Percentiles rank a stretch among this genome's conserved stretches.
phyloP scores from a whole-genome alignment of 495 filamentous ascomycete genomes.

The Penicillium argentinense region DNA sequence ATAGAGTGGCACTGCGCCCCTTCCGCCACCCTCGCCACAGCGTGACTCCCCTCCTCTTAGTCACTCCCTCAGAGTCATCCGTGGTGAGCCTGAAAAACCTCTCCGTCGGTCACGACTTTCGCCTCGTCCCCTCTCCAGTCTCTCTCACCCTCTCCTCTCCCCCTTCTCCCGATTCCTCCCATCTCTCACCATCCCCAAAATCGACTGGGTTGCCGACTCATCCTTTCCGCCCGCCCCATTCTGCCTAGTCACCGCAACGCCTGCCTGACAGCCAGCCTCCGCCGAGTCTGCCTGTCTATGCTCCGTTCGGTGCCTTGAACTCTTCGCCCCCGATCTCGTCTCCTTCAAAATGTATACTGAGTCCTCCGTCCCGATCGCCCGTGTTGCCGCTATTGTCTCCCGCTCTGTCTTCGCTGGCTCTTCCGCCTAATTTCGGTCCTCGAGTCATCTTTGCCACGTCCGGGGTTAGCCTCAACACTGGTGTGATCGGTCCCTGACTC shows the following conservation, averaged over 20 bases:
- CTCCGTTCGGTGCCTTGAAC: constrained; percentile 23
- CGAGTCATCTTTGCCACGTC: constrained; percentile 21
- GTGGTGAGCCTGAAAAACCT: constrained; percentile 1
- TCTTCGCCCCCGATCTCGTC: background rate
- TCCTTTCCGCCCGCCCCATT: too few relatives aligned
- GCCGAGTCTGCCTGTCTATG: constrained; percentile 24
- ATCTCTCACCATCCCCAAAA: too few relatives aligned
- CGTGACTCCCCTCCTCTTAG: too few relatives aligned
- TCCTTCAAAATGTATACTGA: constrained; percentile 35
- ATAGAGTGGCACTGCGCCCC: too few relatives aligned
- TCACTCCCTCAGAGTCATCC: constrained; percentile 19
- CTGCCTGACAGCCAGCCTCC: constrained; percentile 21
- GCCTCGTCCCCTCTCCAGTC: constrained; percentile 4
- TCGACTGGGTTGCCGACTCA: too few relatives aligned
- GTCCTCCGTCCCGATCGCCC: constrained; percentile 27
- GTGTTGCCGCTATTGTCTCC: constrained; percentile 25
- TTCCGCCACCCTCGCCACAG: constrained; percentile 35
- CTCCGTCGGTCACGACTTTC: too few relatives aligned
- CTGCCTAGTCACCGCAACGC: constrained; percentile 18
- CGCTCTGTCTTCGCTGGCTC: constrained; percentile 19
- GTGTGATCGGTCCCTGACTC: constrained; percentile 26
- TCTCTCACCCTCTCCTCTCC: constrained; percentile 1
- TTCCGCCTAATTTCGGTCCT: constrained; percentile 12
- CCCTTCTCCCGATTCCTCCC: background rate
- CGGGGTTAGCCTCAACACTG: constrained; percentile 23